Conservation (phyloP, 2,329 filamentous ascomycete species). For the Phialophora chinensis region DNA sequence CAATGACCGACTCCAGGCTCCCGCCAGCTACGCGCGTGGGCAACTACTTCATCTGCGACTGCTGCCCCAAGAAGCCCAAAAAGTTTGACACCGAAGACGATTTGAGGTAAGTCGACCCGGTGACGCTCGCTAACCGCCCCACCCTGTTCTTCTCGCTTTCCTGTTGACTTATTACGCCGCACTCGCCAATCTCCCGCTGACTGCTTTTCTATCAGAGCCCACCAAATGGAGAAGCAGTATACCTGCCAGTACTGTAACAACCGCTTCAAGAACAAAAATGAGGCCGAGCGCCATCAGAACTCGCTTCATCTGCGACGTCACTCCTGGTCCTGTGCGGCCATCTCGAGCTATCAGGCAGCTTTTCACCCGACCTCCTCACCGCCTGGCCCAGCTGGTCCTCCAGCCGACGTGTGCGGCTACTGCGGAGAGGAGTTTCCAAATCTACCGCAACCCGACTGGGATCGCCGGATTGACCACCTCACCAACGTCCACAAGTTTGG, state of each 20-base stretch:
- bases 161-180: neutral
- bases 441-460: constrained; percentile 80
- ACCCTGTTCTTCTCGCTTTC: neutral
- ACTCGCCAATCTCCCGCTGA: constrained; percentile 17
- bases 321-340: constrained; percentile 94
- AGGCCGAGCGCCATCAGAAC: constrained; percentile 94
- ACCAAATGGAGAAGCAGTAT: constrained; percentile 96
- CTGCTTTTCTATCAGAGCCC: constrained; percentile 61
- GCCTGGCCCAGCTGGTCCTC: constrained; percentile 44
- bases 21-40: constrained; percentile 55
- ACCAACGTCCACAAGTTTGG: constrained; percentile 94
- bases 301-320: constrained; percentile 89
- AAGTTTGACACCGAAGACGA: constrained; percentile 88
- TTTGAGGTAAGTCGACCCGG: constrained; percentile 68
- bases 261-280: constrained; percentile 98
- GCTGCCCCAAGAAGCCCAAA: constrained; percentile 95
- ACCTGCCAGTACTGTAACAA: constrained; percentile 91
- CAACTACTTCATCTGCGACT: constrained; percentile 79
- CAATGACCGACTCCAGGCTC: constrained; percentile 45
- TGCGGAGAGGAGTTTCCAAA: constrained; percentile 91
- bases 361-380: constrained; percentile 75
- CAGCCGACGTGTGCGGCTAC: constrained; percentile 83
- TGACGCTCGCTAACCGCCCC: neutral
- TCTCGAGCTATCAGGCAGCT: constrained; percentile 75
- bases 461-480: constrained; percentile 81